Percentiles rank a stretch among this genome's conserved stretches.
These are phyloP conservation scores for Blastocrithidia nonstop DNA, from an alignment of 208 protist genomes.

Conservation along the genomic window DNA sequence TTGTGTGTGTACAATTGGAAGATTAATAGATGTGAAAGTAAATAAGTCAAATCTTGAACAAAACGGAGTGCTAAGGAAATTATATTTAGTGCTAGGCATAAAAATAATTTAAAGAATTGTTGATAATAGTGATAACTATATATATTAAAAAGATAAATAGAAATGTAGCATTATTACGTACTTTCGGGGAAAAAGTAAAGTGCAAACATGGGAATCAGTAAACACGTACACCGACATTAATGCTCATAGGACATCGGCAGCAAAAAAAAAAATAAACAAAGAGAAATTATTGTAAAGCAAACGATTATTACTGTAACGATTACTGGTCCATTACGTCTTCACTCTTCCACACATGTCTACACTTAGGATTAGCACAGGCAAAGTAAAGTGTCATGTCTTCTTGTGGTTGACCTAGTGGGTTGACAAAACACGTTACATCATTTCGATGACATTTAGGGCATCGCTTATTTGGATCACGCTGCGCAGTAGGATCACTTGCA, in stretches of 20 bases:
- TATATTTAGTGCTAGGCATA: too few relatives aligned
- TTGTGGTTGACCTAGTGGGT: constrained; percentile 72
- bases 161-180: too few relatives aligned
- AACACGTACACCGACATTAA: constrained; percentile 3
- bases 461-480: constrained; percentile 60
- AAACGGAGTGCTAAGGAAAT: too few relatives aligned
- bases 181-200: too few relatives aligned
- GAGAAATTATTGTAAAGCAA: constrained; percentile 1
- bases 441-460: constrained; percentile 52
- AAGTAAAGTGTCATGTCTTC: constrained; percentile 87
- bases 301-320: not conserved
- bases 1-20: too few relatives aligned
- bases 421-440: constrained; percentile 78
- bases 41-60: too few relatives aligned
- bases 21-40: too few relatives aligned
- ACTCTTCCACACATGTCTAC: constrained; percentile 75
- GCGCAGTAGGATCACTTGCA: constrained; percentile 77
- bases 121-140: too few relatives aligned
- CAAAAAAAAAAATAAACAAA: constrained; percentile 5
- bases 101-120: too few relatives aligned
- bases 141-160: too few relatives aligned
- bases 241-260: not conserved
- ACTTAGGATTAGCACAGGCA: constrained; percentile 68
- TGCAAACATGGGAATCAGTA: not conserved
- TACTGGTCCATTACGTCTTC: constrained; percentile 34